These are phyloP conservation scores for Phytophthora fragariae DNA, from an alignment of 352 stramenopile species.

Conservation along the genomic window DNA sequence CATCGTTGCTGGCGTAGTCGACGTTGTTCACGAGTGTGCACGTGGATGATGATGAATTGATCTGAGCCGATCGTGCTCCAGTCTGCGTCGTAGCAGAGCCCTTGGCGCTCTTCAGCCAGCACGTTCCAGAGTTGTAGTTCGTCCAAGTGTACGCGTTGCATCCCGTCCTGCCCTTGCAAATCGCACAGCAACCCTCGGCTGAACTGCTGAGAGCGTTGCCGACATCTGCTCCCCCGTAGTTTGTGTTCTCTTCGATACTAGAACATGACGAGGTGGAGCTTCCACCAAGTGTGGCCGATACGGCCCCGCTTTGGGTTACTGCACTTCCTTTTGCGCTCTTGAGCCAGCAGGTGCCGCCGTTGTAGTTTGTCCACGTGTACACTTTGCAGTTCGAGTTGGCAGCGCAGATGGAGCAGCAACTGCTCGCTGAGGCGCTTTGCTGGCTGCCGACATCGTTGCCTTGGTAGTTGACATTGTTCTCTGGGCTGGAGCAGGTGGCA, in stretches of 20 bases:
- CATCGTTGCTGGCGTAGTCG: constrained; percentile 50
- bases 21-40: constrained; percentile 40
- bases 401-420: constrained; percentile 48
- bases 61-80: constrained; percentile 27
- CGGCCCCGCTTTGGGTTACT: constrained; percentile 12
- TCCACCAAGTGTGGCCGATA: constrained; percentile 28
- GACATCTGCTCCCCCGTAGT: constrained; percentile 45
- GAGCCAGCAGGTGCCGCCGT: constrained; percentile 64
- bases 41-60: constrained; percentile 16
- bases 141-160: constrained; percentile 65
- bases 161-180: constrained; percentile 29
- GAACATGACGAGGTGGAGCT: constrained; percentile 28
- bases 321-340: constrained; percentile 48
- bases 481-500: constrained; percentile 31
- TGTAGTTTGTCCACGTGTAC: constrained; percentile 62
- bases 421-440: constrained; percentile 35
- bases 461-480: constrained; percentile 55
- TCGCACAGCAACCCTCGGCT: constrained; percentile 33
- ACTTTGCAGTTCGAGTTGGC: constrained; percentile 39
- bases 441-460: constrained; percentile 51
- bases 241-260: constrained; percentile 39
- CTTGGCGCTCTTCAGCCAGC: constrained; percentile 66
- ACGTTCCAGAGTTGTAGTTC: constrained; percentile 55
- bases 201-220: constrained; percentile 17
- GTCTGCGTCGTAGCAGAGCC: constrained; percentile 14